Evolutionary conservation across 2,329 filamentous ascomycete species (phyloP).

Genomic region (Neonectria hederae): DNA sequence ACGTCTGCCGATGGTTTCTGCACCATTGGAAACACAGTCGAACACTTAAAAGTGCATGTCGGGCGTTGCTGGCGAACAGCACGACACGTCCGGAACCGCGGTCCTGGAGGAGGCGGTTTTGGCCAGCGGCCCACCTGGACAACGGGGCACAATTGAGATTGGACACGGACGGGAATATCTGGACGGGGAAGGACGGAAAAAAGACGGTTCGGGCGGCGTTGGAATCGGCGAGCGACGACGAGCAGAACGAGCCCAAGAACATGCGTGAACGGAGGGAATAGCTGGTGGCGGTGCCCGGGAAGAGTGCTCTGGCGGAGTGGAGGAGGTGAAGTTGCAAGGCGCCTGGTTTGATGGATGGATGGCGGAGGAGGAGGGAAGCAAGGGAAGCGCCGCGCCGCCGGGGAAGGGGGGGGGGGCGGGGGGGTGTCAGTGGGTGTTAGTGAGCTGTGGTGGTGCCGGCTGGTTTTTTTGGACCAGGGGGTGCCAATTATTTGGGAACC

Average conservation of each 20-base stretch:
- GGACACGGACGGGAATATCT: conserved; percentile 24
- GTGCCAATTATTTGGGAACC: background rate
- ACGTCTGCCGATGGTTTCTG: background rate
- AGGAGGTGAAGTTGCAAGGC: conserved; percentile 44
- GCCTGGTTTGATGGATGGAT: conserved; percentile 3
- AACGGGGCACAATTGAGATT: conserved; percentile 16
- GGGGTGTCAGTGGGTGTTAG: conserved; percentile 10
- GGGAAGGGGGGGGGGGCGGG: conserved; percentile 17
- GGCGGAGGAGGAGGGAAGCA: conserved; percentile 31
- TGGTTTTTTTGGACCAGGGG: background rate
- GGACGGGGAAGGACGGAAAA: background rate
- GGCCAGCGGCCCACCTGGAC: conserved; percentile 25
- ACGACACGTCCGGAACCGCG: conserved; percentile 15
- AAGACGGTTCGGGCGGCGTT: conserved; percentile 10
- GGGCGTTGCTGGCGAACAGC: conserved; percentile 16
- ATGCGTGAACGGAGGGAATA: conserved; percentile 48
- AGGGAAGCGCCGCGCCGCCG: conserved; percentile 26
- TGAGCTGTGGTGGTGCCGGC: conserved; percentile 10
- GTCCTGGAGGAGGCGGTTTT: conserved; percentile 31
- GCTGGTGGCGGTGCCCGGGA: conserved; percentile 39
- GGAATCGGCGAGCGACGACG: conserved; percentile 54
- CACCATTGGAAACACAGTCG: background rate
- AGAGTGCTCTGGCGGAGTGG: conserved; percentile 37
- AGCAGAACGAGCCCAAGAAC: conserved; percentile 74
- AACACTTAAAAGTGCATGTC: background rate